Percentiles rank a stretch among this genome's conserved stretches.
phyloP scores from a whole-genome alignment of 1,139 yeast genomes.

The Nakaseomyces sp. region DNA sequence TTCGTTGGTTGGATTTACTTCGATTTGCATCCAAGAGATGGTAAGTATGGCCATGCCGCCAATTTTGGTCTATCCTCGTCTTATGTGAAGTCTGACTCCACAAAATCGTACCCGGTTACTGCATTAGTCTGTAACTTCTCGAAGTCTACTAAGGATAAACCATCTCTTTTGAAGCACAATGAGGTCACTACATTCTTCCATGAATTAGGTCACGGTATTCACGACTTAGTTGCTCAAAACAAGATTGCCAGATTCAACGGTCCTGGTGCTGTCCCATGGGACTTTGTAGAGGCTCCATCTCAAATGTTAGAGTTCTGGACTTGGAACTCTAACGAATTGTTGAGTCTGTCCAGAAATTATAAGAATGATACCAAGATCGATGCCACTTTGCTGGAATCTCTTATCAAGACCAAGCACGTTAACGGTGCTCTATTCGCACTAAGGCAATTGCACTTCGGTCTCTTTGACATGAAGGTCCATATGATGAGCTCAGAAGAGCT shows the following conservation, averaged over 20 bases:
- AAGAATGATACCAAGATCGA: constrained; percentile 50
- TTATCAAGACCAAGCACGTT: constrained; percentile 62
- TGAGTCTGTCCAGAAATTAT: constrained; percentile 56
- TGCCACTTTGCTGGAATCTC: constrained; percentile 50
- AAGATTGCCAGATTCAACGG: constrained; percentile 64
- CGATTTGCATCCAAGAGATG: constrained; percentile 78
- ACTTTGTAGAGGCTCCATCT: constrained; percentile 85
- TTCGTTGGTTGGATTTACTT: constrained; percentile 74
- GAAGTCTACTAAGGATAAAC: constrained; percentile 60
- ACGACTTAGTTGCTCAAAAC: constrained; percentile 62
- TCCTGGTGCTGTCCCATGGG: constrained; percentile 62
- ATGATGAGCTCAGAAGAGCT: constrained; percentile 34
- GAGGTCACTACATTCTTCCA: constrained; percentile 84
- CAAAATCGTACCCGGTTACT: constrained; percentile 58
- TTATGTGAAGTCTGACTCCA: constrained; percentile 39
- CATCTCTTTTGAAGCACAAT: constrained; percentile 65
- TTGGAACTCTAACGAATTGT: constrained; percentile 60
- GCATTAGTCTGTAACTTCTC: constrained; percentile 81
- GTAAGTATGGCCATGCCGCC: constrained; percentile 84
- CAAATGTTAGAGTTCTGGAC: constrained; percentile 88
- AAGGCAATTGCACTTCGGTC: constrained; percentile 69
- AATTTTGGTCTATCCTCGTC: constrained; percentile 67
- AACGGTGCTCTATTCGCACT: constrained; percentile 62
- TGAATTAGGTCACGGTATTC: constrained; percentile 85
- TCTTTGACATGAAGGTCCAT: constrained; percentile 69